Evolutionary conservation across 1,284 basidiomycete species (phyloP).

Genomic region (Termitomyces sp.): DNA sequence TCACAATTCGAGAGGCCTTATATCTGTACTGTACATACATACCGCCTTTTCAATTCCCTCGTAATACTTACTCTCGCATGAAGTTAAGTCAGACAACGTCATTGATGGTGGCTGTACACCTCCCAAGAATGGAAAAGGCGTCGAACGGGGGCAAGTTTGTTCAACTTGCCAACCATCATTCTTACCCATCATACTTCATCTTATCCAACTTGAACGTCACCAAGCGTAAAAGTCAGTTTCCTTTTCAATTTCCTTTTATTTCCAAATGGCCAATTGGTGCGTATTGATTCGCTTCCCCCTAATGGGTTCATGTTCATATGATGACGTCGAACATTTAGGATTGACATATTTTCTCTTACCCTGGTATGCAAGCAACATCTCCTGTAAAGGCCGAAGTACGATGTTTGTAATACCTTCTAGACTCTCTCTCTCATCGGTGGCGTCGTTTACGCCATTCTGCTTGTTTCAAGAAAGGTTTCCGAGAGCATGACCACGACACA

Average conservation of each 20-base stretch:
- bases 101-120: not conserved
- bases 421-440: constrained; percentile 41
- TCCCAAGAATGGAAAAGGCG: not conserved
- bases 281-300: not conserved
- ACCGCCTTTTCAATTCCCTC: no score
- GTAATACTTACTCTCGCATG: not conserved
- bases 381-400: not conserved
- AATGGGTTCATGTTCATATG: not conserved
- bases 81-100: not conserved
- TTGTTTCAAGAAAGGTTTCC: constrained; percentile 32
- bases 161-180: not conserved
- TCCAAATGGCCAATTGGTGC: constrained; percentile 14
- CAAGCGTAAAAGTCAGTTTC: not conserved
- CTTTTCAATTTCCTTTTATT: not conserved
- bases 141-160: not conserved
- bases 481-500: constrained; percentile 40
- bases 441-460: constrained; percentile 36
- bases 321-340: constrained; percentile 22
- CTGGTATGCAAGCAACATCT: constrained; percentile 23
- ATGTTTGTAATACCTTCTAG: constrained; percentile 24
- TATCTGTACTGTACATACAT: no score
- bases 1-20: no score
- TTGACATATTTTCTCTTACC: constrained; percentile 37
- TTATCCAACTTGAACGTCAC: no score
- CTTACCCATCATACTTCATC: not conserved